These are phyloP conservation scores for Boletus pseudo-olivaceus DNA, from an alignment of 768 basidiomycete genomes.

Conservation along the genomic window DNA sequence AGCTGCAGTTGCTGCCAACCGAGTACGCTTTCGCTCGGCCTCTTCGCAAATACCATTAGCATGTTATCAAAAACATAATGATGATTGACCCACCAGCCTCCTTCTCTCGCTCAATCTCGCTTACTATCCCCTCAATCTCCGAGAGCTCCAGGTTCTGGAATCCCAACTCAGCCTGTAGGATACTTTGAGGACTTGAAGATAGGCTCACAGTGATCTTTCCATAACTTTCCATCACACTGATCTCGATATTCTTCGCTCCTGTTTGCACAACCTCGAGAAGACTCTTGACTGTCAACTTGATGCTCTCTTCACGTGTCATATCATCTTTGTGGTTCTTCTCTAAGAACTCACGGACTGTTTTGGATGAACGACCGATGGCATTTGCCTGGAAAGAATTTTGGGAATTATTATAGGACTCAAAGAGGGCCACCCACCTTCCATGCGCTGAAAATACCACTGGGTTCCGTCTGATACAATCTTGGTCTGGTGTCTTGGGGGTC, in stretches of 20 bases:
- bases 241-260: slow-evolving; percentile 99
- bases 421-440: slow-evolving; percentile 73
- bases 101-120: slow-evolving; percentile 95
- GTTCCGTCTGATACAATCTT: slow-evolving; percentile 94
- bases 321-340: slow-evolving; percentile 98
- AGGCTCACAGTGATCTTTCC: slow-evolving; percentile 80
- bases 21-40: slow-evolving; percentile 89
- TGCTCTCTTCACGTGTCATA: slow-evolving; percentile 80
- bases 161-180: neutral
- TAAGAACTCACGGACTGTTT: slow-evolving; percentile 96
- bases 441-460: slow-evolving; percentile 94
- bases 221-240: slow-evolving; percentile 95
- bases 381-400: slow-evolving; percentile 63
- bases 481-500: slow-evolving; percentile 89
- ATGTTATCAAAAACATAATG: neutral
- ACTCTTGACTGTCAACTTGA: slow-evolving; percentile 94
- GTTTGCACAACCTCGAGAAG: slow-evolving; percentile 98
- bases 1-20: slow-evolving; percentile 88
- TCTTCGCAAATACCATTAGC: slow-evolving; percentile 45
- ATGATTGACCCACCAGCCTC: slow-evolving; percentile 65
- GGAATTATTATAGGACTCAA: neutral
- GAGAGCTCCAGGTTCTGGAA: slow-evolving; percentile 75
- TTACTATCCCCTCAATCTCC: slow-evolving; percentile 90
- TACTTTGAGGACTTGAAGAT: neutral
- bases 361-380: slow-evolving; percentile 95